Conservation (phyloP, 2,329 filamentous ascomycete genomes). For the Monosporascus ibericus region DNA sequence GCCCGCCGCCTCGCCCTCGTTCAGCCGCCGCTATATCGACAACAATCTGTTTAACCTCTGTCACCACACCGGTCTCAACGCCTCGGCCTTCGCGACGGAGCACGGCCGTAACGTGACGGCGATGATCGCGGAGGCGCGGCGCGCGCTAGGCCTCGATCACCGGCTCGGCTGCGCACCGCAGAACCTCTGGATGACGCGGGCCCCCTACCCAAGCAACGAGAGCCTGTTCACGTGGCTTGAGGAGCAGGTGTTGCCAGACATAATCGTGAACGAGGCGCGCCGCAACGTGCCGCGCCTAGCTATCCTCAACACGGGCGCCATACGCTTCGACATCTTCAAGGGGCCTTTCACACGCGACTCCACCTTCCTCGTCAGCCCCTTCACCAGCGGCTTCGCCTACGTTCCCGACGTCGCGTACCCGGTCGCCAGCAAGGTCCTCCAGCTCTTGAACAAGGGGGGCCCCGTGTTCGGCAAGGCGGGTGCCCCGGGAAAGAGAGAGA, state of each 20-base stretch:
- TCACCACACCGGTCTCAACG: constrained; percentile 70
- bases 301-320: constrained; percentile 81
- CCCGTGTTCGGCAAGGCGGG: constrained; percentile 35
- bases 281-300: constrained; percentile 60
- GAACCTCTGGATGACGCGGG: constrained; percentile 75
- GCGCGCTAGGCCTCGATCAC: constrained; percentile 64
- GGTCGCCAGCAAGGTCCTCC: constrained; percentile 64
- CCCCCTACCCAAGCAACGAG: constrained; percentile 63
- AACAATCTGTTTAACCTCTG: constrained; percentile 84
- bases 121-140: constrained; percentile 64
- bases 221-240: constrained; percentile 82
- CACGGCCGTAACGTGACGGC: constrained; percentile 66
- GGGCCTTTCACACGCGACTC: constrained; percentile 85
- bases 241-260: constrained; percentile 64
- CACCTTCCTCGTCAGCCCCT: constrained; percentile 82
- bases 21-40: constrained; percentile 81
- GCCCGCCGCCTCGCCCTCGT: constrained; percentile 42
- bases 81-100: constrained; percentile 67
- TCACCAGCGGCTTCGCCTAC: constrained; percentile 70
- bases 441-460: constrained; percentile 49
- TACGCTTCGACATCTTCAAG: constrained; percentile 94
- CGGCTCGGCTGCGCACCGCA: constrained; percentile 77
- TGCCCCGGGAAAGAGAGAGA: background rate
- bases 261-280: constrained; percentile 52
- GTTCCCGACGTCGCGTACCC: constrained; percentile 76